Evolutionary conservation across 1,284 basidiomycete genomes (phyloP).

Genomic region (Kwoniella shivajii): DNA sequence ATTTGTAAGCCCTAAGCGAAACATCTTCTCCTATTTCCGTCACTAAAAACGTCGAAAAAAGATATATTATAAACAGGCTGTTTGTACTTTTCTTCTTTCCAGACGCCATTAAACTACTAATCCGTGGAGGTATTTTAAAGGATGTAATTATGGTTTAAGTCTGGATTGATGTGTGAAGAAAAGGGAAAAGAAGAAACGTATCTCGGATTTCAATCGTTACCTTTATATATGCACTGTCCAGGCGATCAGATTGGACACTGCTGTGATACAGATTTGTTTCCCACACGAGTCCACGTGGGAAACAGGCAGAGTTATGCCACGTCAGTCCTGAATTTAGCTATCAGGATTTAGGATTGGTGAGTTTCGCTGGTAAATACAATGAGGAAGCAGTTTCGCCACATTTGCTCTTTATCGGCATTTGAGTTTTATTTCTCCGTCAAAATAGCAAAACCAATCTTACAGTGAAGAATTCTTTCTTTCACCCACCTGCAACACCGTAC

Average conservation of each 20-base stretch:
- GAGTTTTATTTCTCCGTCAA: constrained; percentile 7
- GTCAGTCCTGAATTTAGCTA: background rate
- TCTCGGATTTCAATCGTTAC: background rate
- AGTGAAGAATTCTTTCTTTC: too few relatives aligned
- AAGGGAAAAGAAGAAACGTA: constrained; percentile 6
- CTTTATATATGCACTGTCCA: background rate
- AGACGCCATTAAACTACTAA: constrained; percentile 40
- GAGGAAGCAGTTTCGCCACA: constrained; percentile 21
- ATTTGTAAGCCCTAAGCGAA: constrained; percentile 52
- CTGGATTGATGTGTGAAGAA: constrained; percentile 30
- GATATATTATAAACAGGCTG: constrained; percentile 45
- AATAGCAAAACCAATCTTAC: constrained; percentile 1
- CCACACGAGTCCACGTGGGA: background rate
- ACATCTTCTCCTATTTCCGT: constrained; percentile 22
- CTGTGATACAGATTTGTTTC: background rate
- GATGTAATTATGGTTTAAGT: constrained; percentile 29
- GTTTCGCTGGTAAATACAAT: too few relatives aligned
- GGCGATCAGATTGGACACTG: too few relatives aligned
- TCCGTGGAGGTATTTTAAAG: constrained; percentile 17
- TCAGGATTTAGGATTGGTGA: too few relatives aligned
- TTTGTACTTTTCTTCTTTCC: constrained; percentile 26
- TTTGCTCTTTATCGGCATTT: constrained; percentile 5
- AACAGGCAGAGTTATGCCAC: background rate
- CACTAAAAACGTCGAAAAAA: constrained; percentile 6
- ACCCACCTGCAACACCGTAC: background rate